Evolutionary conservation across 352 stramenopile genomes (phyloP), one percentile per base, ranked within the genome.

Genomic region (Phytophthora syringae): DNA sequence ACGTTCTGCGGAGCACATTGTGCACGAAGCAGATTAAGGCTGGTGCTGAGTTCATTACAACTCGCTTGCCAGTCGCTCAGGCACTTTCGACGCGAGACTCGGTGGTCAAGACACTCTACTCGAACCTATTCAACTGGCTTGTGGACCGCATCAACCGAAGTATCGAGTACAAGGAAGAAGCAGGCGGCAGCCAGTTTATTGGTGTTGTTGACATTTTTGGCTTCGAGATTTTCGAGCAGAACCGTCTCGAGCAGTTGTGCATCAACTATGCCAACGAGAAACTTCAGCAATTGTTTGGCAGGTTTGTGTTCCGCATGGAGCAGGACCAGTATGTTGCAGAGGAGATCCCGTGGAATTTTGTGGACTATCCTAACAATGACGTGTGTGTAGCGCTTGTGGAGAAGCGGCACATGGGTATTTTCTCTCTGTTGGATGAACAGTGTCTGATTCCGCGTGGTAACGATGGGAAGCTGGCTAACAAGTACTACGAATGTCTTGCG

Each of bases 121-220:
- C 86, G 5, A 91, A 93, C 50, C 57, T 97, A 54, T 97, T 97
- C 74, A 89, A 98, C 42, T 99, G 94, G 94, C 81, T 99, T 27
- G 96, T 99, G 10, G 77, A 87, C 49, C 80, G 87, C 30, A 97
- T 98, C 73, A 98, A 98, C 72, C 73, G 77, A 68, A 97, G 76
- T 52, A 95, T 98, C 60, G 74, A 93, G 72, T 94, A 94, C 73
- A 81, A 81, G 55, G 80, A 92, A 65, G 72, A 86, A 58, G 63
- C 62, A 0, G 60, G 58, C 0, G 73, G 77, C 20, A 88, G 65
- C 32, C 85, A 92, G 52, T 96, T 97, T 49, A 96, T 97, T 48
- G 90, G 90, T 36, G 85, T 97, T 2, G 81, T 97, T 28, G 90
- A 97, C 55, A 97, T 97, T 55, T 97, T 97, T 52, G 90, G 90